Conservation (phyloP, 148 eudicot species). For the Silene conica region DNA sequence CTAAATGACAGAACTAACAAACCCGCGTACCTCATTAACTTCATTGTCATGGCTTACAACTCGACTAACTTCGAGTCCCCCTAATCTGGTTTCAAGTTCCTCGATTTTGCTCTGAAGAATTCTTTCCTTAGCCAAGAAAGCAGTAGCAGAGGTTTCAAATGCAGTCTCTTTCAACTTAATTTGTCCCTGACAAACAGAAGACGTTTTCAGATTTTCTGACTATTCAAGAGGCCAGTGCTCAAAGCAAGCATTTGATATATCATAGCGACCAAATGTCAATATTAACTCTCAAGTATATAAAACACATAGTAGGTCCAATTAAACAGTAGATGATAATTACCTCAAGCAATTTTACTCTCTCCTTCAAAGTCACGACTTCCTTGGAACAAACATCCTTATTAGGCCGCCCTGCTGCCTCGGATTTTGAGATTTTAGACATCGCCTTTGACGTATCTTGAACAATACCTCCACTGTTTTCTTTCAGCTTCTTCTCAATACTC, state of each 20-base stretch:
- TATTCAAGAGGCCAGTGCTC: not conserved
- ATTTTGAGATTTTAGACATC: conserved; percentile 33
- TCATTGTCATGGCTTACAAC: conserved; percentile 17
- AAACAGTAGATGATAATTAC: conserved; percentile 30
- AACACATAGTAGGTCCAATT: not conserved
- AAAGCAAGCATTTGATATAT: not conserved
- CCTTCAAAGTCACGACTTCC: conserved; percentile 56
- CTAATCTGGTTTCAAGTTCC: conserved; percentile 54
- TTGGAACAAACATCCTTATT: conserved; percentile 52
- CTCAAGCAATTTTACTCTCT: conserved; percentile 65
- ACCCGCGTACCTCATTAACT: conserved; percentile 30
- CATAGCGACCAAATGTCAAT: not conserved
- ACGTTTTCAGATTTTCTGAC: not conserved
- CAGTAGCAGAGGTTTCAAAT: conserved; percentile 57
- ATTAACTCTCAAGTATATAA: not conserved
- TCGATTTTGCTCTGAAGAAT: conserved; percentile 54
- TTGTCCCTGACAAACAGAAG: conserved; percentile 44
- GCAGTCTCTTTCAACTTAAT: conserved; percentile 67
- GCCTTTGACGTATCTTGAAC: conserved; percentile 41
- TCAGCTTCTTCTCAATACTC: conserved; percentile 60
- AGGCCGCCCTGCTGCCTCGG: conserved; percentile 16
- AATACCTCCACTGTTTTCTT: conserved; percentile 34
- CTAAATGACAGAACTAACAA: conserved; percentile 8
- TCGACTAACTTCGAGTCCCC: conserved; percentile 32
- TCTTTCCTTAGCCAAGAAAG: conserved; percentile 67